Evolutionary conservation across 306 rosid genomes (phyloP).

Genomic region (Medicago truncatula): MtrunA17r5.0-ANR NC_053049.1:6656001-6656500

Average conservation of each 20-base stretch:
- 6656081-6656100: no score
- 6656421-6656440: constrained; percentile 35
- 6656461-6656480: background rate
- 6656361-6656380: background rate
- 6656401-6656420: constrained; percentile 13
- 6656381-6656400: constrained; percentile 9
- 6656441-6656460: constrained; percentile 11
- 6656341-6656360: background rate
- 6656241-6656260: background rate
- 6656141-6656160: background rate
- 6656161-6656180: background rate
- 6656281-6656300: background rate
- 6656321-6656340: background rate
- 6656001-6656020: no score
- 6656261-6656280: background rate
- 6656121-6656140: no score
- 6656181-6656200: background rate
- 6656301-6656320: background rate
- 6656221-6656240: background rate
- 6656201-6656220: background rate
- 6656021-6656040: no score
- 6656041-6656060: no score
- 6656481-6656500: rapidly evolving
- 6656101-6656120: no score
- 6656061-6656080: no score